These are phyloP conservation scores for bread wheat (Triticum aestivum) DNA, from an alignment of 176 grass and related monocot genomes.

Conservation along the genomic window IWGSC_CS_RefSeq_v2.1 NC_057803.1:569951746-569952245, in stretches of 20 bases:
- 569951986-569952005: constrained; percentile 30
- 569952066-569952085: constrained; percentile 14
- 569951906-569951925: constrained; percentile 1
- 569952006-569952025: background rate
- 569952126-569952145: constrained; percentile 9
- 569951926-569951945: constrained; percentile 9
- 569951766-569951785: constrained; percentile 7
- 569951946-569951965: constrained; percentile 11
- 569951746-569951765: background rate
- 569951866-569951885: background rate
- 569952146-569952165: constrained; percentile 48
- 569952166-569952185: constrained; percentile 39
- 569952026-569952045: constrained; percentile 22
- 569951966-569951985: constrained; percentile 13
- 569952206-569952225: constrained; percentile 57
- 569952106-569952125: constrained; percentile 7
- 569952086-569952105: constrained; percentile 22
- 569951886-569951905: background rate
- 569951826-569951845: constrained; percentile 26
- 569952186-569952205: constrained; percentile 53
- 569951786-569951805: constrained; percentile 36
- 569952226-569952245: constrained; percentile 33
- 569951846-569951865: background rate
- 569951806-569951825: constrained; percentile 14
- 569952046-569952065: constrained; percentile 2